Evolutionary conservation across 345 rosid species (phyloP).

Genomic region (Populus simonii): DNA sequence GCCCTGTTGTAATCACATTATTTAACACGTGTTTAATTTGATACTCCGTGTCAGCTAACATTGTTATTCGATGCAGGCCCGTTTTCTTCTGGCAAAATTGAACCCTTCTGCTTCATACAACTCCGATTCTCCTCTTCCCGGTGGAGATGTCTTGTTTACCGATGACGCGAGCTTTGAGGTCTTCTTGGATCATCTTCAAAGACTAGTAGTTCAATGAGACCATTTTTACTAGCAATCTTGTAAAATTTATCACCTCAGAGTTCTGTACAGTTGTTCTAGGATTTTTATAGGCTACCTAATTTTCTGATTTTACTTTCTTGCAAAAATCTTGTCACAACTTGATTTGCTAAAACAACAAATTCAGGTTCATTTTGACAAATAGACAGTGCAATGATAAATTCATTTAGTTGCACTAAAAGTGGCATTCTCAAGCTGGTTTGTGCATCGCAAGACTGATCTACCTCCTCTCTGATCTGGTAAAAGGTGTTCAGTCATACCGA

Average conservation of each 20-base stretch:
- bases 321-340: background rate
- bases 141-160: conserved; percentile 70
- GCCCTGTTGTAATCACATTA: background rate
- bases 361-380: background rate
- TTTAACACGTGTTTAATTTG: background rate
- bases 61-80: conserved; percentile 54
- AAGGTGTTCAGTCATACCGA: background rate
- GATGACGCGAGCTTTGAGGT: conserved; percentile 95
- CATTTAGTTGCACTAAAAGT: background rate
- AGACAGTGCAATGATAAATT: background rate
- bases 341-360: background rate
- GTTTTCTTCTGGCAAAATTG: conserved; percentile 87
- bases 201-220: conserved; percentile 67
- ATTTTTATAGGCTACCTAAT: background rate
- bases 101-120: conserved; percentile 80
- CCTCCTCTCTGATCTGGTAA: background rate
- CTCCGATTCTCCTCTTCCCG: conserved; percentile 39
- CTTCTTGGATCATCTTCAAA: conserved; percentile 89
- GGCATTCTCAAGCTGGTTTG: background rate
- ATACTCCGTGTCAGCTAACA: background rate
- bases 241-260: conserved; percentile 4
- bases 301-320: background rate
- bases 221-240: conserved; percentile 14
- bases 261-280: conserved; percentile 9
- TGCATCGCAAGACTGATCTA: background rate